Evolutionary conservation across 2,329 filamentous ascomycete species (phyloP).

Genomic region (Ophiostoma sp.): DNA sequence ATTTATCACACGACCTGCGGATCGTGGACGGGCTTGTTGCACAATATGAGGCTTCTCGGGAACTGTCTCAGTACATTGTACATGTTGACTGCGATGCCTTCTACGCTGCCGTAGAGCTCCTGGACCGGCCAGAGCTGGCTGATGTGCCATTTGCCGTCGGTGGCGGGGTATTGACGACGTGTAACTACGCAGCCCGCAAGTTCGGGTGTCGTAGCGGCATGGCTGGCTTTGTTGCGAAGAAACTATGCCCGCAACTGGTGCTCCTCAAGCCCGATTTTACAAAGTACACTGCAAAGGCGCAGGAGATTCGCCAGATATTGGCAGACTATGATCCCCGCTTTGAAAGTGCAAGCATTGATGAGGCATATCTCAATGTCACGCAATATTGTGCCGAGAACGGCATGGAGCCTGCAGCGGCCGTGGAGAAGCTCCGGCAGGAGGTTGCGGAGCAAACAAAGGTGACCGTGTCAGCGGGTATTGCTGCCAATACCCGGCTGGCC

Average conservation of each 20-base stretch:
- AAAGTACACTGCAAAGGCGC: slow-evolving; percentile 86
- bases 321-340: slow-evolving; percentile 85
- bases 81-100: slow-evolving; percentile 98
- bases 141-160: slow-evolving; percentile 89
- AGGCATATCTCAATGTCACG: slow-evolving; percentile 94
- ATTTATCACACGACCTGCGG: slow-evolving; percentile 66
- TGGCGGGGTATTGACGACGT: slow-evolving; percentile 57
- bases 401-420: slow-evolving; percentile 64
- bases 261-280: slow-evolving; percentile 79
- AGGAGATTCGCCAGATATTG: slow-evolving; percentile 76
- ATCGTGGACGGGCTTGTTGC: slow-evolving; percentile 75
- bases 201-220: slow-evolving; percentile 92
- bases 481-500: slow-evolving; percentile 84
- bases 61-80: slow-evolving; percentile 77
- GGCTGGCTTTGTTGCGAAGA: slow-evolving; percentile 92
- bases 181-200: slow-evolving; percentile 83
- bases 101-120: slow-evolving; percentile 86
- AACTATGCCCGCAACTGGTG: slow-evolving; percentile 81
- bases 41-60: slow-evolving; percentile 70
- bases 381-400: slow-evolving; percentile 68
- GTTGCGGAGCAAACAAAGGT: slow-evolving; percentile 72
- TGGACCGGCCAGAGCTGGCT: slow-evolving; percentile 77
- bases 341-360: slow-evolving; percentile 90
- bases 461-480: slow-evolving; percentile 90
- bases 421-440: slow-evolving; percentile 70